Conservation (phyloP, 768 basidiomycete species). For the Lactifluus volemus region DNA sequence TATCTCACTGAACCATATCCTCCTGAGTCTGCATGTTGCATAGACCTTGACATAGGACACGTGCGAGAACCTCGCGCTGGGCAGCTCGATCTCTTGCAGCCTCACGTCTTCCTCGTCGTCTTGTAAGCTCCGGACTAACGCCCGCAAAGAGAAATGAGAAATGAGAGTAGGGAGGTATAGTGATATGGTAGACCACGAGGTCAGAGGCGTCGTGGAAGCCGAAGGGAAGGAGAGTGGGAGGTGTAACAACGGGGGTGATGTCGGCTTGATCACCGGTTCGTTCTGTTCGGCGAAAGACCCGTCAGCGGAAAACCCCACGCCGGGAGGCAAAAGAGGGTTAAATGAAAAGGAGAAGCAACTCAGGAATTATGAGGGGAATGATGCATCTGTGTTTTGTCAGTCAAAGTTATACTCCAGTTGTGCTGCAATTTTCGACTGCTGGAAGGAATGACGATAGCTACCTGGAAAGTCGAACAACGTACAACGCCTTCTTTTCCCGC, state of each 20-base stretch:
- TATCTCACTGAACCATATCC: conserved; percentile 66
- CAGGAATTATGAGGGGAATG: neutral
- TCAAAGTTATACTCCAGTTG: neutral
- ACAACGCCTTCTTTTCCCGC: conserved; percentile 48
- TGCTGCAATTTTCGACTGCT: conserved; percentile 12
- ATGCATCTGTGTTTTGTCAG: neutral
- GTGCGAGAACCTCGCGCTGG: conserved; percentile 53
- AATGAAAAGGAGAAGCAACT: neutral
- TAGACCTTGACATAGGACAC: conserved; percentile 68
- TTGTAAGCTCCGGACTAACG: conserved; percentile 24
- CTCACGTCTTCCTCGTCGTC: conserved; percentile 21
- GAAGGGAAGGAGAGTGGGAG: conserved; percentile 61
- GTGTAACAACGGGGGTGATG: conserved; percentile 51
- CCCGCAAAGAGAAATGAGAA: conserved; percentile 48
- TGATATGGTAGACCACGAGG: conserved; percentile 59
- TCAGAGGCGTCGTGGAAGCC: conserved; percentile 46
- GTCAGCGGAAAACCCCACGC: neutral
- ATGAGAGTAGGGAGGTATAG: conserved; percentile 54
- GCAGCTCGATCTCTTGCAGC: conserved; percentile 26
- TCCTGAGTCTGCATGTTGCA: conserved; percentile 65
- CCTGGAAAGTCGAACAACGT: conserved; percentile 77
- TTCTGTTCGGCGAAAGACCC: conserved; percentile 33
- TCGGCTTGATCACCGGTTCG: conserved; percentile 41
- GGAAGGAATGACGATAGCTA: conserved; percentile 24
- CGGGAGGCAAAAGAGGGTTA: neutral